Percentiles rank a stretch among this genome's conserved stretches.
phyloP scores from a whole-genome alignment of 495 filamentous ascomycete species.

The Penicillium cataractarum region DNA sequence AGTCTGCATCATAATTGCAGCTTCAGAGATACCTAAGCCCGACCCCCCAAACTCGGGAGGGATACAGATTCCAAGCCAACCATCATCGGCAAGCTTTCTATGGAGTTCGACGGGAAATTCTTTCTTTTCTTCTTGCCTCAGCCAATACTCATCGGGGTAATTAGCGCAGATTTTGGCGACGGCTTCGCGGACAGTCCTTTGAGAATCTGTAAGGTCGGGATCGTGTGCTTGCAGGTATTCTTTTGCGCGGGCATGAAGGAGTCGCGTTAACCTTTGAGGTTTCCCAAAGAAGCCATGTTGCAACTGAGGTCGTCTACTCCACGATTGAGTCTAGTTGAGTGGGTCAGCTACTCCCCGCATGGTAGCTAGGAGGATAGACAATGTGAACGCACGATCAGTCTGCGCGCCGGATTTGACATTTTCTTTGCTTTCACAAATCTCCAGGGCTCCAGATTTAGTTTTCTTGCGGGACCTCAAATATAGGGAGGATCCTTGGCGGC shows the following conservation, averaged over 20 bases:
- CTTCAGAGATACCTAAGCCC: slow-evolving; percentile 65
- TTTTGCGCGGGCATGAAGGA: slow-evolving; percentile 21
- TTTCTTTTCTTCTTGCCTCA: slow-evolving; percentile 10
- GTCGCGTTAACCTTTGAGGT: neutral
- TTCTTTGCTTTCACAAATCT: neutral
- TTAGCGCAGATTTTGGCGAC: slow-evolving; percentile 66
- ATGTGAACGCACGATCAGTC: neutral
- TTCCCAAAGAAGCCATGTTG: neutral
- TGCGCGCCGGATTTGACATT: neutral
- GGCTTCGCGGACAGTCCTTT: slow-evolving; percentile 70
- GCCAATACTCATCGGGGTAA: slow-evolving; percentile 67
- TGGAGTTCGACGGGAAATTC: slow-evolving; percentile 57
- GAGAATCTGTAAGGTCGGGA: slow-evolving; percentile 31
- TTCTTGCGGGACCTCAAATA: too few relatives aligned
- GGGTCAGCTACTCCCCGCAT: neutral
- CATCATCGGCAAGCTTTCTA: slow-evolving; percentile 66
- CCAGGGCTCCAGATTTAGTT: neutral
- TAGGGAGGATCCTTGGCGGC: too few relatives aligned
- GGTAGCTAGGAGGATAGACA: neutral
- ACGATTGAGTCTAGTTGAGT: neutral
- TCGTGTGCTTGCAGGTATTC: slow-evolving; percentile 25
- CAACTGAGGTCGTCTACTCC: neutral
- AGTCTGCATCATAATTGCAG: slow-evolving; percentile 82
- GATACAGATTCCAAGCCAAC: slow-evolving; percentile 78
- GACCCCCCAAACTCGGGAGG: slow-evolving; percentile 70